These are phyloP conservation scores for Trichoderma gracile DNA, from an alignment of 2,329 filamentous ascomycete species.

Conservation along the genomic window DNA sequence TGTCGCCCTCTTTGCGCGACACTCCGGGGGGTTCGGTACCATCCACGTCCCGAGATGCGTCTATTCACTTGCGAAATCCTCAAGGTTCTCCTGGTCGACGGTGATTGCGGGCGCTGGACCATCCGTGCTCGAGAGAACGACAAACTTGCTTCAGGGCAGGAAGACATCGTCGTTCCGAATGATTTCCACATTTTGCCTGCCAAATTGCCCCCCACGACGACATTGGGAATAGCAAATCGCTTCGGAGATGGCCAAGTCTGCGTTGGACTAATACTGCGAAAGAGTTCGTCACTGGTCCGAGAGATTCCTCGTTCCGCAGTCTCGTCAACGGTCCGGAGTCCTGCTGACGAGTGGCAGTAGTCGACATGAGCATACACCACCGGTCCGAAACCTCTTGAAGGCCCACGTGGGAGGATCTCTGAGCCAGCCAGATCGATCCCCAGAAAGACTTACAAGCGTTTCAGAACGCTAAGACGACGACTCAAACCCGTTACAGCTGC, in stretches of 20 bases:
- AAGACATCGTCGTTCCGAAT: not conserved
- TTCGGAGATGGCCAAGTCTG: not conserved
- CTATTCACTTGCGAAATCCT: not conserved
- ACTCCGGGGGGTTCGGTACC: not conserved
- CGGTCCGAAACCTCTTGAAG: not conserved
- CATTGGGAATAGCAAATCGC: not conserved
- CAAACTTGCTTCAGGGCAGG: no score
- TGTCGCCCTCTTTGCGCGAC: not conserved
- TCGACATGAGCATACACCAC: not conserved
- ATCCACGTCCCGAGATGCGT: not conserved
- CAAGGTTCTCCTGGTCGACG: not conserved
- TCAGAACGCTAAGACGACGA: constrained; percentile 13
- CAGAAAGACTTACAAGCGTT: not conserved
- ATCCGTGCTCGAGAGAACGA: no score
- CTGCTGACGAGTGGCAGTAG: not conserved
- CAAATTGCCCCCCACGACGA: not conserved
- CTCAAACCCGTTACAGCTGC: not conserved
- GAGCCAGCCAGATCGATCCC: constrained; percentile 6
- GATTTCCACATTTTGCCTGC: not conserved
- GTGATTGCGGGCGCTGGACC: not conserved
- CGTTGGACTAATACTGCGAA: not conserved
- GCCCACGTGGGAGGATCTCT: constrained; percentile 18
- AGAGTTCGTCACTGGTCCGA: not conserved
- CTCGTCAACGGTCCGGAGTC: not conserved
- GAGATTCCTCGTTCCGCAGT: no score